Evolutionary conservation across 1,284 basidiomycete genomes (phyloP).

Genomic region (Wolfiporia cocos): DNA sequence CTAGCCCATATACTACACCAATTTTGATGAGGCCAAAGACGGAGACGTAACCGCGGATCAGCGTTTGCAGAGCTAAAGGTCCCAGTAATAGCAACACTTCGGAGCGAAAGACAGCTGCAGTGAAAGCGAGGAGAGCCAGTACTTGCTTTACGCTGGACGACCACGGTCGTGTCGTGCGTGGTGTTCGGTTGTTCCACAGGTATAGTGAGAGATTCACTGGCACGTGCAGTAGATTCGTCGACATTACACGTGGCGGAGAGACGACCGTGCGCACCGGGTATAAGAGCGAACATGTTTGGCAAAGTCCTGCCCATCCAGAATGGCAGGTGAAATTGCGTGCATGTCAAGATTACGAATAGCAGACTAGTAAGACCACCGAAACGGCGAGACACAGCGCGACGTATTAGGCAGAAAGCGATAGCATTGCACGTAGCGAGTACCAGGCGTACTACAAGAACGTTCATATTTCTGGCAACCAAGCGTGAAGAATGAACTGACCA

Average conservation of each 20-base stretch:
- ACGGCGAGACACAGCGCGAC: conserved; percentile 53
- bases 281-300: conserved; percentile 90
- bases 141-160: conserved; percentile 30
- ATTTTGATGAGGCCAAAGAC: conserved; percentile 42
- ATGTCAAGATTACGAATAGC: conserved; percentile 64
- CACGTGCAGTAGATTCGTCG: not conserved
- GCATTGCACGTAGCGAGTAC: conserved; percentile 67
- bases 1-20: conserved; percentile 47
- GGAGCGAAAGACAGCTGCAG: conserved; percentile 73
- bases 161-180: conserved; percentile 35
- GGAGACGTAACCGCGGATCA: conserved; percentile 38
- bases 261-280: conserved; percentile 51
- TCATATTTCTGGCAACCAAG: not conserved
- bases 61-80: conserved; percentile 54
- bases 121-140: conserved; percentile 54
- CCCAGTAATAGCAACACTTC: conserved; percentile 72
- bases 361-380: conserved; percentile 56
- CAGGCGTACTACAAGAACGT: conserved; percentile 57
- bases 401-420: conserved; percentile 57
- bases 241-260: not conserved
- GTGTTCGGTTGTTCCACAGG: conserved; percentile 43
- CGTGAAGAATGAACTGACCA: conserved; percentile 28
- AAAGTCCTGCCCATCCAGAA: conserved; percentile 93
- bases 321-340: conserved; percentile 85
- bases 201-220: conserved; percentile 63